A percentile compares a stretch with the other conserved stretches of the same genome.
These are phyloP conservation scores for Lactarius sanguifluus DNA, from an alignment of 768 basidiomycete genomes.

Conservation along the genomic window DNA sequence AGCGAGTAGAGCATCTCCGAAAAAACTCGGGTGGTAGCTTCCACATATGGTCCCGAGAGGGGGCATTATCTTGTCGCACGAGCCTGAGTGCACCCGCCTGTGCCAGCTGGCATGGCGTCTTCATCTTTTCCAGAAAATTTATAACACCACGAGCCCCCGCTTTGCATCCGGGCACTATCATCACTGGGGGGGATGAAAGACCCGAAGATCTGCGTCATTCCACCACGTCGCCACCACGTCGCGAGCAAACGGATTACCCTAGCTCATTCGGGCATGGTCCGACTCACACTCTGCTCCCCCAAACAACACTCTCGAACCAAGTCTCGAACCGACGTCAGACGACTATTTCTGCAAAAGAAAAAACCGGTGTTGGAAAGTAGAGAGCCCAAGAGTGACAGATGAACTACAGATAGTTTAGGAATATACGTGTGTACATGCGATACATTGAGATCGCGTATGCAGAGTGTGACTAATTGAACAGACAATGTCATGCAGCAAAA, in stretches of 20 bases:
- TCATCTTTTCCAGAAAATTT: not conserved
- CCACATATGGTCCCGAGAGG: not conserved
- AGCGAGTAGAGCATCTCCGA: slow-evolving; percentile 20
- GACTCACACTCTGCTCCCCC: too few species aligned
- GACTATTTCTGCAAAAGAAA: not conserved
- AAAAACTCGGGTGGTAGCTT: not conserved
- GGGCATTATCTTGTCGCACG: not conserved
- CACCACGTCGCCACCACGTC: not conserved
- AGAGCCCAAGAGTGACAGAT: not conserved
- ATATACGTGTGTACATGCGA: not conserved
- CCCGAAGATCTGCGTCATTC: not conserved
- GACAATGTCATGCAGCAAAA: not conserved
- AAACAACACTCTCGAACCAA: not conserved
- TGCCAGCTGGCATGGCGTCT: not conserved
- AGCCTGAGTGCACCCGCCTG: not conserved
- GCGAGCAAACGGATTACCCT: too few species aligned
- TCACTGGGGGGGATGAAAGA: not conserved
- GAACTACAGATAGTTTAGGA: slow-evolving; percentile 8
- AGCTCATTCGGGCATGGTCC: too few species aligned
- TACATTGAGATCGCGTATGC: slow-evolving; percentile 16
- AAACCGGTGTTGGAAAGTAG: not conserved
- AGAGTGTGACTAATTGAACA: not conserved
- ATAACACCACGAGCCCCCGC: not conserved
- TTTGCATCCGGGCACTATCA: not conserved
- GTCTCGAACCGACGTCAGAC: not conserved